Percentiles rank a stretch among this genome's conserved stretches.
Evolutionary conservation across 495 filamentous ascomycete species (phyloP).

Genomic region (Ascodesmis nigricans): DNA sequence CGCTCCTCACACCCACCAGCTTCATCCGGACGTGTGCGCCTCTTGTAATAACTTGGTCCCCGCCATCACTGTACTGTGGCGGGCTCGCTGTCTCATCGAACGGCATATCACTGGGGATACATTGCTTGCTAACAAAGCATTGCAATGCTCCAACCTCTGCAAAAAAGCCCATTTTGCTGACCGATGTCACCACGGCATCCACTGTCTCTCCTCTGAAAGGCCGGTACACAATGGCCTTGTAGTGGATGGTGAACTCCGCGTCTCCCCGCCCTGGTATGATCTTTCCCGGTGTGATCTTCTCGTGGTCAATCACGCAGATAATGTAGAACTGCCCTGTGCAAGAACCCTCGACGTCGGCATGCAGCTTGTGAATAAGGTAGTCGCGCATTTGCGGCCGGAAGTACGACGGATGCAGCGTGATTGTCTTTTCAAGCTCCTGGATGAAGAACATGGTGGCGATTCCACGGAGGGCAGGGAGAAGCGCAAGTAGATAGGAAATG

Average conservation of each 20-base stretch:
- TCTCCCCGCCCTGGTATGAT: conserved; percentile 74
- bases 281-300: conserved; percentile 73
- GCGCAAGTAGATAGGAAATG: neutral
- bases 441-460: conserved; percentile 71
- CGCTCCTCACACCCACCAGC: conserved; percentile 73
- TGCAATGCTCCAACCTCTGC: conserved; percentile 68
- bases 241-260: conserved; percentile 85
- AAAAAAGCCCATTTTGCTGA: conserved; percentile 84
- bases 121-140: conserved; percentile 75
- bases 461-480: neutral
- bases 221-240: conserved; percentile 88
- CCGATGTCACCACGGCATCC: conserved; percentile 71
- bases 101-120: conserved; percentile 78
- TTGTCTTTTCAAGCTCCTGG: conserved; percentile 75
- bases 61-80: conserved; percentile 64
- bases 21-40: conserved; percentile 83
- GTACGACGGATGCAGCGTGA: conserved; percentile 87
- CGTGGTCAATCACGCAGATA: conserved; percentile 86
- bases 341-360: conserved; percentile 81
- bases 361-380: conserved; percentile 61
- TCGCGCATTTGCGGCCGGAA: conserved; percentile 81
- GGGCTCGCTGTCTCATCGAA: conserved; percentile 81
- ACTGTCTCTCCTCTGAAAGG: conserved; percentile 93
- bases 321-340: conserved; percentile 87
- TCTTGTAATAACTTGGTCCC: conserved; percentile 80